Evolutionary conservation across 768 basidiomycete species (phyloP).

Genomic region (Pleurotus djamor): DNA sequence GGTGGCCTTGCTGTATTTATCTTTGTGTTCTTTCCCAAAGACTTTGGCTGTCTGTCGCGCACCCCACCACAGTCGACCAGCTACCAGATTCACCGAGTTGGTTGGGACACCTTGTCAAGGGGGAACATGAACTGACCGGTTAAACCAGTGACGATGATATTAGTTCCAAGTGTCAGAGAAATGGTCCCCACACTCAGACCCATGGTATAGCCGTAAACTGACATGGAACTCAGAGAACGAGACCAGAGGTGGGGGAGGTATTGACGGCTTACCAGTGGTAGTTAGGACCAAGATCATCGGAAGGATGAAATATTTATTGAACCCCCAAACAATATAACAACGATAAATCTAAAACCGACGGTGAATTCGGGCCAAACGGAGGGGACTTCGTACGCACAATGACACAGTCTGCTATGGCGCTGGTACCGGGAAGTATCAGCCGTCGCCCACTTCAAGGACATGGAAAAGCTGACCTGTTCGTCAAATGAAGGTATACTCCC

Average conservation of each 20-base stretch:
- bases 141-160: conserved; percentile 3
- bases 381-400: too few species aligned
- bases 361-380: too few species aligned
- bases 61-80: conserved; percentile 6
- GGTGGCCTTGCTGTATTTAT: neutral
- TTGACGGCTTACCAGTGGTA: neutral
- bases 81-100: neutral
- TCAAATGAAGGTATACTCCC: neutral
- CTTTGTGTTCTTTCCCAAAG: neutral
- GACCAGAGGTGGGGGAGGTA: neutral
- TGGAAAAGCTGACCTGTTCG: conserved; percentile 1
- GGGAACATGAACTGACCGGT: neutral
- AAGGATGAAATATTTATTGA: conserved; percentile 4
- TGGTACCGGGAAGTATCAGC: neutral
- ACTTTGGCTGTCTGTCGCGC: neutral
- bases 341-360: neutral
- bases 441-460: too few species aligned
- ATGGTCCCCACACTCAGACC: conserved; percentile 5
- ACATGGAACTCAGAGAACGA: too few species aligned
- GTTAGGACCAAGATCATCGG: neutral
- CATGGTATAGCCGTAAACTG: conserved; percentile 5
- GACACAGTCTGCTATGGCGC: conserved; percentile 1
- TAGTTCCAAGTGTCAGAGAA: neutral
- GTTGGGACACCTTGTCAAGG: neutral
- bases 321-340: conserved; percentile 7